Evolutionary conservation across 2,329 filamentous ascomycete species (phyloP).

Genomic region (Colletotrichum incanum): DNA sequence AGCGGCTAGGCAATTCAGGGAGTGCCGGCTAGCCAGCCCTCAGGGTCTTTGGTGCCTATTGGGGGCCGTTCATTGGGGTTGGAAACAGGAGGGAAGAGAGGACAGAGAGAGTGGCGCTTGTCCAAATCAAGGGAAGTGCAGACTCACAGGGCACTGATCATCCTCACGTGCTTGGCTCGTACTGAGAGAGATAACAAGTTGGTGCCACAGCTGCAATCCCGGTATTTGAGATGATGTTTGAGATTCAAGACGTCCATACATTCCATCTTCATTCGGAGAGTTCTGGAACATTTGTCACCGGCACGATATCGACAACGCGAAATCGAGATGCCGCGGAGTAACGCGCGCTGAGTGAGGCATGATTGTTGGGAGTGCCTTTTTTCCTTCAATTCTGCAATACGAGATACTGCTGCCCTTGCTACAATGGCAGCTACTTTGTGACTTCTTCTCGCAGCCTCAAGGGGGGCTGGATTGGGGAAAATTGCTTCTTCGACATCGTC

Average conservation of each 20-base stretch:
- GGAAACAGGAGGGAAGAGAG: neutral
- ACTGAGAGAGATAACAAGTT: neutral
- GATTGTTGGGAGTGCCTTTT: neutral
- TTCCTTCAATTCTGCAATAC: constrained; percentile 17
- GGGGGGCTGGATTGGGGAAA: neutral
- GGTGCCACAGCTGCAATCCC: constrained; percentile 11
- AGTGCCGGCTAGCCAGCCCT: neutral
- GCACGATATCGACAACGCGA: neutral
- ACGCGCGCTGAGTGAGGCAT: neutral
- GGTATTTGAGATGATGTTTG: neutral
- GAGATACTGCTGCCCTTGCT: neutral
- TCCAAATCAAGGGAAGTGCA: constrained; percentile 15
- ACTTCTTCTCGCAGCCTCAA: constrained; percentile 1
- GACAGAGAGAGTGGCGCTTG: constrained; percentile 19
- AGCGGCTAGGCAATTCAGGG: constrained; percentile 4
- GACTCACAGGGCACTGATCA: constrained; percentile 4
- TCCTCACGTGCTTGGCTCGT: constrained; percentile 2
- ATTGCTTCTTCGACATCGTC: constrained; percentile 12
- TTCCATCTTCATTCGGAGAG: neutral
- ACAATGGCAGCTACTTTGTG: neutral
- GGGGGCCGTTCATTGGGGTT: neutral
- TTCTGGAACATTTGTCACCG: neutral
- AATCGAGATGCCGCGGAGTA: neutral
- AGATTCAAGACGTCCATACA: neutral
- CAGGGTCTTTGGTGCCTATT: neutral